Base-by-base conservation (phyloP, 441 rosid genomes). In the Aquilaria agallochum region DNA sequence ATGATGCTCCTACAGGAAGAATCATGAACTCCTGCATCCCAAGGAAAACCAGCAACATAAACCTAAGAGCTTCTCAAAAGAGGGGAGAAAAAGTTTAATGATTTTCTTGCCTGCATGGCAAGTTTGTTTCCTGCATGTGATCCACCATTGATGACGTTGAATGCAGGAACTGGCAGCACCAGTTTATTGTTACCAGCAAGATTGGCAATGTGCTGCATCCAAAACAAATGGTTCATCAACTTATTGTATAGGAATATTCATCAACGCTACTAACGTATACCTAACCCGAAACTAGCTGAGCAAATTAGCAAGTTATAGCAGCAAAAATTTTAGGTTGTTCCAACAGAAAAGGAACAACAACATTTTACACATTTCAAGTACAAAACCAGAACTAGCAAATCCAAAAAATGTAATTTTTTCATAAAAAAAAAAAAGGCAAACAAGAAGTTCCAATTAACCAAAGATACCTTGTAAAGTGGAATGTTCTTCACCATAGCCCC, bases 91-190 rank as follows among this genome's bases (percentile, higher is more conserved):
- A 49, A 36, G 47, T 61, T 44, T 5, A n/a, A 49, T 49, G 8
- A 58, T 8, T 31, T 55, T 49, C 72, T 3, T 72, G 64, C 97
- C 96, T 93, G 99, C 97, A 94, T 94, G 5, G 97, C 96, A 1
- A 94, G 96, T 72, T 94, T 94, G 74, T 94, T 94, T 73, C 97
- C 99, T 7, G 97, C 99, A 73, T 94, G 99, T 40, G 97, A 94
- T 59, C 99, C 99, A 78, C 98, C 98, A 31, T 89, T 94, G 72
- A 90, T 91, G 82, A 94, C 99, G 56, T 91, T 94, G 76, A 94
- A 94, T 49, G 99, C 99, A 20, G 98, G 99, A 44, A 94, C 97
- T 2, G 99, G 99, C 20, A 94, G 78, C 64, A 94, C 97, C 83
- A 94, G 70, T 40, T 80, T 84, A 27, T 72, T 78, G 88, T 94